Conservation (phyloP, 352 stramenopile genomes). For the Phytophthora pluvialis region DNA sequence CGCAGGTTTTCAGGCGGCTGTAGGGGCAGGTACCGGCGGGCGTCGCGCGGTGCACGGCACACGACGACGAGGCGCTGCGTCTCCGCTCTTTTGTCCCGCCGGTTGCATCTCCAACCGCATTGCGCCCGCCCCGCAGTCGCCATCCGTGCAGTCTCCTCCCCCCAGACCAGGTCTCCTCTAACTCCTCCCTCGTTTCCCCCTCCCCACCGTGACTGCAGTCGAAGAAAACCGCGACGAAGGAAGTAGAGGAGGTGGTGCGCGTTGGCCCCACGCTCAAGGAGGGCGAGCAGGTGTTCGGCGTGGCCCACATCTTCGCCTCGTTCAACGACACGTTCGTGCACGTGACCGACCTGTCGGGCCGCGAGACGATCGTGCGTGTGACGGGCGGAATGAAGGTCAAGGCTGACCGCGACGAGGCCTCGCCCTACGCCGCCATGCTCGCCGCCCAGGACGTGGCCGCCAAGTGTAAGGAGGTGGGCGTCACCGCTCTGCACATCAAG, state of each 20-base stretch:
- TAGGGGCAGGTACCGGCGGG: background rate
- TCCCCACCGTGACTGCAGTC: constrained; percentile 47
- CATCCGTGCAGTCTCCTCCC: background rate
- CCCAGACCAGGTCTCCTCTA: background rate
- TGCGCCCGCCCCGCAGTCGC: background rate
- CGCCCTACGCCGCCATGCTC: constrained; percentile 99
- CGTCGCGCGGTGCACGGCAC: background rate
- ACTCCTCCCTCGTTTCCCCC: constrained; percentile 1
- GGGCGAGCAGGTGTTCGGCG: constrained; percentile 98
- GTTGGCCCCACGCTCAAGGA: constrained; percentile 95
- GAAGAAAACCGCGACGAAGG: constrained; percentile 89
- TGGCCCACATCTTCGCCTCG: constrained; percentile 99
- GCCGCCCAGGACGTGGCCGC: constrained; percentile 99
- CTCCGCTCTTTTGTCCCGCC: background rate
- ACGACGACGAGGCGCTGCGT: background rate
- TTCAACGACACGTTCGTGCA: constrained; percentile 99
- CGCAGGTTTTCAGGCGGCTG: background rate
- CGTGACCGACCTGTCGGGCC: constrained; percentile 99
- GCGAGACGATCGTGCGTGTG: constrained; percentile 99
- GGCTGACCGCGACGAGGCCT: constrained; percentile 99
- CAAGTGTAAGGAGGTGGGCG: constrained; percentile 97
- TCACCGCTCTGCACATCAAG: constrained; percentile 99
- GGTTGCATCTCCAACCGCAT: constrained; percentile 6
- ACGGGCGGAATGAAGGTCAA: constrained; percentile 99
- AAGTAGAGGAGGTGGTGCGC: constrained; percentile 93